Conservation (phyloP, 2,329 filamentous ascomycete genomes). For the Rhinocladiella similis region DNA sequence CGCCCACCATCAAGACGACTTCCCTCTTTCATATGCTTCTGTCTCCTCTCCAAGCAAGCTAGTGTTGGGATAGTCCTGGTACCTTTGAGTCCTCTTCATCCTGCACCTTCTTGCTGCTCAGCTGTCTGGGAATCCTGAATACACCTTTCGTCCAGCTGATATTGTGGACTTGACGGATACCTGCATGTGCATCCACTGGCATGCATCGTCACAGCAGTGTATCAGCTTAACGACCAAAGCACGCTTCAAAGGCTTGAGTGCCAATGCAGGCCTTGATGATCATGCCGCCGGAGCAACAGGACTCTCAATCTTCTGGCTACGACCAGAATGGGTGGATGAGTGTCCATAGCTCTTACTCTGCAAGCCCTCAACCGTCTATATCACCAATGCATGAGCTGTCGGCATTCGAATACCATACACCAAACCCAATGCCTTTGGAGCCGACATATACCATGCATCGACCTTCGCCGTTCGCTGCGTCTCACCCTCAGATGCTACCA, state of each 20-base stretch:
- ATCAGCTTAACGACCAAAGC: conserved; percentile 2
- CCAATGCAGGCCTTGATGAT: conserved; percentile 32
- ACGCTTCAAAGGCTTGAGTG: conserved; percentile 9
- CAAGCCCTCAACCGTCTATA: conserved; percentile 47
- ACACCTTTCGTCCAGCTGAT: background rate
- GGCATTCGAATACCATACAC: conserved; percentile 62
- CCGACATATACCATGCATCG: conserved; percentile 56
- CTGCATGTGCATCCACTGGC: conserved; percentile 21
- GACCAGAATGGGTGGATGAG: conserved; percentile 47
- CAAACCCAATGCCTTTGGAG: conserved; percentile 62
- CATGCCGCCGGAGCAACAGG: conserved; percentile 48
- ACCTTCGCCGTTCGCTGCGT: conserved; percentile 55
- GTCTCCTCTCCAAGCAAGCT: conserved; percentile 8
- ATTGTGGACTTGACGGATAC: conserved; percentile 19
- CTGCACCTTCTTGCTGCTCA: conserved; percentile 3
- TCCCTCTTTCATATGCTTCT: conserved; percentile 24
- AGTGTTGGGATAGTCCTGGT: no score
- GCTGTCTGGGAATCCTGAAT: conserved; percentile 4
- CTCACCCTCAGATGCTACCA: conserved; percentile 47
- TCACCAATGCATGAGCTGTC: conserved; percentile 70
- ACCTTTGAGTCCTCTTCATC: background rate
- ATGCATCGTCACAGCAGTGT: conserved; percentile 15
- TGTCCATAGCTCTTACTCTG: conserved; percentile 43
- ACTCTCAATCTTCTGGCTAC: conserved; percentile 46
- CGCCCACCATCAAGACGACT: conserved; percentile 10